Conservation (phyloP, 176 grass and related monocot genomes). For the Phragmites australis region DNA sequence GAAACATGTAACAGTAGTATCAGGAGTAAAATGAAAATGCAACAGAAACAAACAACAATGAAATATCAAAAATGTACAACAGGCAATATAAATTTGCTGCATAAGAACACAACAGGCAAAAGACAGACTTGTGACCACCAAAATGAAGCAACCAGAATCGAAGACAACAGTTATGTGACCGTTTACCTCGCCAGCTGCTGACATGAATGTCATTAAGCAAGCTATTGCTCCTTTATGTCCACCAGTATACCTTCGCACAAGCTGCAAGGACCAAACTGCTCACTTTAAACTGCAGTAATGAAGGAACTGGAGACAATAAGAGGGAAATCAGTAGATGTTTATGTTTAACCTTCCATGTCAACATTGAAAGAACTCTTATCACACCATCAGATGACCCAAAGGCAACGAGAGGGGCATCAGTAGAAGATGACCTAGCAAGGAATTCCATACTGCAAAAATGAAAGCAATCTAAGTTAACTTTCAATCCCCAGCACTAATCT, state of each 20-base stretch:
- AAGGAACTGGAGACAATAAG: slow-evolving; percentile 10
- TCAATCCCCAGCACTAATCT: neutral
- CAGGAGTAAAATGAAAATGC: slow-evolving; percentile 3
- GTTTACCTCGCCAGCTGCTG: slow-evolving; percentile 88
- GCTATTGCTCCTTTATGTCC: slow-evolving; percentile 95
- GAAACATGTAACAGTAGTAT: slow-evolving; percentile 18
- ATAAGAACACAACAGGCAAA: slow-evolving; percentile 17
- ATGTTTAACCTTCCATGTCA: slow-evolving; percentile 94
- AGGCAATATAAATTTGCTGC: neutral
- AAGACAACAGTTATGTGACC: slow-evolving; percentile 9
- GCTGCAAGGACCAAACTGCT: slow-evolving; percentile 52
- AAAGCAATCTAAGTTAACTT: slow-evolving; percentile 28
- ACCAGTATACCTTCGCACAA: slow-evolving; percentile 98
- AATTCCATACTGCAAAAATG: slow-evolving; percentile 90
- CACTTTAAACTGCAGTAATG: slow-evolving; percentile 31
- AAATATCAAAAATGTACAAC: slow-evolving; percentile 27
- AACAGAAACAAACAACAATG: slow-evolving; percentile 17
- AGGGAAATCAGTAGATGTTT: neutral
- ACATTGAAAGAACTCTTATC: slow-evolving; percentile 98
- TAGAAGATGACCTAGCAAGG: slow-evolving; percentile 76
- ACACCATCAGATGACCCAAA: slow-evolving; percentile 95
- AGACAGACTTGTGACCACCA: neutral
- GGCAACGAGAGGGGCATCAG: slow-evolving; percentile 95
- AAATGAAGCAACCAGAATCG: slow-evolving; percentile 20
- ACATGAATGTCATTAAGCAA: slow-evolving; percentile 96